These are phyloP conservation scores for Salvia splendens DNA, from an alignment of 257 asterid genomes.

Conservation along the genomic window DNA sequence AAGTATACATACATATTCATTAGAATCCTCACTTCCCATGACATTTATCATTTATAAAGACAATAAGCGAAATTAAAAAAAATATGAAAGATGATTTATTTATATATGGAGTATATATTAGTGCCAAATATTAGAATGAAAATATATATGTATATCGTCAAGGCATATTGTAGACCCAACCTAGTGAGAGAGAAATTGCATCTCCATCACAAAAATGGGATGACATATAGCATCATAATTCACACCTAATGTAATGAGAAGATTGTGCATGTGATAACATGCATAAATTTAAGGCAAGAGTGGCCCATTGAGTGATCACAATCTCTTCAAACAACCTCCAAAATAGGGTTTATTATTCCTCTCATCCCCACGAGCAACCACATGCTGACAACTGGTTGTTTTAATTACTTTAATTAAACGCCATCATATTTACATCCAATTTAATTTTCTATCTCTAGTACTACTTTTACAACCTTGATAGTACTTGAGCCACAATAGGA, in stretches of 20 bases:
- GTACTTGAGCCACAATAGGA: slow-evolving; percentile 24
- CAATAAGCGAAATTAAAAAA: no score
- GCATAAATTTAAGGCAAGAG: slow-evolving; percentile 34
- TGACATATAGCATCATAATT: slow-evolving; percentile 21
- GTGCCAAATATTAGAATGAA: no score
- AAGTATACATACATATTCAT: no score
- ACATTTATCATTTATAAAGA: no score
- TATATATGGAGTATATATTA: background rate
- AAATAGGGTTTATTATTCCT: background rate
- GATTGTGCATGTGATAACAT: slow-evolving; percentile 46
- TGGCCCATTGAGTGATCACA: slow-evolving; percentile 35
- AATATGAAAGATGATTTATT: no score
- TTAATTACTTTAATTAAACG: slow-evolving; percentile 2
- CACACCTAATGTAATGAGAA: slow-evolving; percentile 24
- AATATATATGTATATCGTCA: background rate
- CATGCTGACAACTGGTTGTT: slow-evolving; percentile 42
- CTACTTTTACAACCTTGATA: background rate
- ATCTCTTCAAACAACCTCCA: slow-evolving; percentile 20
- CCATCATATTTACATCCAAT: slow-evolving; percentile 12
- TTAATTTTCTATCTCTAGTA: background rate
- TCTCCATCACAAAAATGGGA: slow-evolving; percentile 31
- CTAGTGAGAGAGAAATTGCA: background rate
- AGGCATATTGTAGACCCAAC: slow-evolving; percentile 17
- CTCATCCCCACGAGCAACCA: slow-evolving; percentile 39
- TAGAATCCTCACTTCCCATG: no score